Base-by-base conservation (phyloP, 176 grass and related monocot genomes). In the Aegilops bicornis region DNA sequence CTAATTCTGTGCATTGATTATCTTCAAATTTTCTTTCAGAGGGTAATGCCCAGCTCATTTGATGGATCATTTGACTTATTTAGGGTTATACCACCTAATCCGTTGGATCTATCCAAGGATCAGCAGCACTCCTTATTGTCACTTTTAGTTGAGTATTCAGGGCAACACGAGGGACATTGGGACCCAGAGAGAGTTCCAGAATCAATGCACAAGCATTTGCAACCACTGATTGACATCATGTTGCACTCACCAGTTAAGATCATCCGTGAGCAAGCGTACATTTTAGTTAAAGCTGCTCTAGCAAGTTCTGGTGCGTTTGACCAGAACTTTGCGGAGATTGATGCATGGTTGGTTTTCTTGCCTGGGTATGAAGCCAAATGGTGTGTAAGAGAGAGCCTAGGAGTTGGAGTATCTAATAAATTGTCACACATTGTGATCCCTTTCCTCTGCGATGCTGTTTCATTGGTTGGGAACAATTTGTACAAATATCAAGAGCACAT, bases 51-150 rank as follows among this genome's bases (percentile, higher is more conserved):
- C 9, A 87, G 76, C 67, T 90, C 91, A 78, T 98, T 98, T 83
- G 96, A 95, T 85, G 96, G 93, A 85, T 87, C 89, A 66, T 98
- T 95, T 69, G 96, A 98, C 82, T 95, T 98, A 70, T 89, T 98
- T 82, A 98, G 76, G 80, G 62, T 94, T 85, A 85, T 98, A 86
- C 96, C 96, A 69, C 79, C 76, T 30, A 87, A 92, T 73, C 89
- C 90, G 14, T 86, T 95, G 86, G 81, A 79, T 40, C 84, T 98
- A 30, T 93, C 96, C 56, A 92, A 22, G 77, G 90, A 85, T 81
- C 82, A 92, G 73, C 91, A 87, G 43, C 65, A 88, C n/a, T 98
- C 88, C 65, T 40, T 95, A 64, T 89, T 98, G 79, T 89, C 91
- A 89, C 81, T 95, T 60, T 77, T 95, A 82, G 66, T 91, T 36